phyloP scores from a whole-genome alignment of 805 yeast species.

The Starmerella khaoyaiensis region DNA sequence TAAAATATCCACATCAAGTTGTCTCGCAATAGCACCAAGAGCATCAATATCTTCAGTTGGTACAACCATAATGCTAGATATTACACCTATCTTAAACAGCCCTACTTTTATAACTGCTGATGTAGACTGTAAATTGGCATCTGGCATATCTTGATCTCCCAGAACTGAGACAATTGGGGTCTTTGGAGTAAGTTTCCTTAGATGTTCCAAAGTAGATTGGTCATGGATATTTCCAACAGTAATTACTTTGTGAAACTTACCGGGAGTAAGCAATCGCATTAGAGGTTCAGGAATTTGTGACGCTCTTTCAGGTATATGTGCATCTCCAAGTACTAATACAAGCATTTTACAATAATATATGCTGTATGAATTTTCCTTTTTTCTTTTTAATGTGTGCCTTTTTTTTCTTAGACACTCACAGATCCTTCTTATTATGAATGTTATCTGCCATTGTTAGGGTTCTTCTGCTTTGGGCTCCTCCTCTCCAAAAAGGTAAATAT shows the following conservation, averaged over 20 bases:
- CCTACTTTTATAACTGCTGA: constrained; percentile 56
- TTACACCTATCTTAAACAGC: constrained; percentile 63
- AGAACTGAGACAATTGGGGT: constrained; percentile 47
- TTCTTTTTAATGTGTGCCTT: too few relatives aligned
- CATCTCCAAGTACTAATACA: constrained; percentile 73
- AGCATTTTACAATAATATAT: too few relatives aligned
- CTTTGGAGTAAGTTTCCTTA: constrained; percentile 56
- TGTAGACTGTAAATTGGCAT: constrained; percentile 39
- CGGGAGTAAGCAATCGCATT: constrained; percentile 64
- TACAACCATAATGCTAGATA: constrained; percentile 70
- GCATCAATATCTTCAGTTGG: constrained; percentile 84
- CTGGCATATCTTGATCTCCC: constrained; percentile 62
- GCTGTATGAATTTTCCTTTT: too few relatives aligned
- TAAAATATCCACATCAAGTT: constrained; percentile 80
- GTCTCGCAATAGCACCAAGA: constrained; percentile 68
- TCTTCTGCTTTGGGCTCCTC: too few relatives aligned
- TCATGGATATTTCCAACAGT: constrained; percentile 75
- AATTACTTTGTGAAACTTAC: constrained; percentile 72
- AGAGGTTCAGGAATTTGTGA: constrained; percentile 43
- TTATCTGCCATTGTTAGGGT: too few relatives aligned
- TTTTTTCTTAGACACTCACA: too few relatives aligned
- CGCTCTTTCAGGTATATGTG: constrained; percentile 80
- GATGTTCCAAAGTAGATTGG: constrained; percentile 46
- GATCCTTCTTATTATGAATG: too few relatives aligned
- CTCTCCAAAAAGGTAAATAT: too few relatives aligned